Base-by-base conservation (phyloP, 371 early-diverging fungal genomes). In the Funneliformis caledonium region DNA sequence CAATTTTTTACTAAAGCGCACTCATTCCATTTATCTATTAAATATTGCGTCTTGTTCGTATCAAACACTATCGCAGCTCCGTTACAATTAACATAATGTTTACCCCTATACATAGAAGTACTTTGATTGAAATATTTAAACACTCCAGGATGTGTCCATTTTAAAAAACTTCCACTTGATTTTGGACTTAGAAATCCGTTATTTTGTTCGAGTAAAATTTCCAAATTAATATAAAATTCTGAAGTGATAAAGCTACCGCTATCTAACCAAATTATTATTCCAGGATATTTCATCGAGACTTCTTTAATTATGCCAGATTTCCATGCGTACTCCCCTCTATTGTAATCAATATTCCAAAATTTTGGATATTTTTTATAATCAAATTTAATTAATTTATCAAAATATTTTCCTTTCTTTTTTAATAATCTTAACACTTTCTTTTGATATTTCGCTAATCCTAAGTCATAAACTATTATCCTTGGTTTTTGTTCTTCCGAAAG, bases 261-360 rank as follows among this genome's bases (percentile, higher is more conserved):
- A 83, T 92, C 92, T n/a, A 91, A 76, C 92, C 92, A 92, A 0
- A 91, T 82, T 3, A 91, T 73, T 6, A 87, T 74, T 0, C 91
- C 91, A 8, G 86, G 87, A 75, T 87, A 88, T 61, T 84, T 81
- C 10, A 86, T 80, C 0, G 88, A 84, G 2, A 90, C 89, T 81
- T 92, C 91, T 56, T 88, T 84, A 22, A 92, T 84, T 56, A 91
- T 90, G 4, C 91, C 92, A 1, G 91, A 87, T 76, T 92, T 92
- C 92, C 92, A 92, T 8, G 87, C 92, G 68, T 91, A 92, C 78
- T 92, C 89, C 60, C 92, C 92, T 6, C 88, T 86, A 72, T 72
- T 85, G 56, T 88, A 82, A n/a, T 85, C 86, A 22, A 91, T 88
- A 79, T 92, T 87, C 92, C 92, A 92, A 67, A 92, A 92, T 33